phyloP scores from a whole-genome alignment of 495 filamentous ascomycete genomes.

The Talaromyces borbonicus region DNA sequence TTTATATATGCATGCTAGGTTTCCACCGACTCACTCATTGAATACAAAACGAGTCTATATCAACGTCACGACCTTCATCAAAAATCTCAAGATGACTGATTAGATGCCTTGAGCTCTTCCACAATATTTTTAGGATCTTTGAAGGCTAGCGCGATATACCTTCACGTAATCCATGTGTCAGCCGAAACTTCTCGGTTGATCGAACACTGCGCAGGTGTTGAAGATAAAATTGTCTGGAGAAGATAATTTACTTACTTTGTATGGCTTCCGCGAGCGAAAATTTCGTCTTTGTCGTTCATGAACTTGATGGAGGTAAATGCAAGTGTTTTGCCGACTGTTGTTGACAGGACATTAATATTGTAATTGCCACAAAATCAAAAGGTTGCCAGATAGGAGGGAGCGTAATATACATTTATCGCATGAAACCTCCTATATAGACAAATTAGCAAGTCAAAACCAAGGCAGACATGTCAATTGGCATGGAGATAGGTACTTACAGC shows the following conservation, averaged over 20 bases:
- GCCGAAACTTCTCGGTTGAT: no score
- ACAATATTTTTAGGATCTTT: constrained; percentile 51
- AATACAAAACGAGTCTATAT: no score
- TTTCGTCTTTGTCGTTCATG: constrained; percentile 59
- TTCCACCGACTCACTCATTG: no score
- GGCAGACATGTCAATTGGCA: not conserved
- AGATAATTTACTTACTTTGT: constrained; percentile 63
- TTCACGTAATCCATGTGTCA: constrained; percentile 12
- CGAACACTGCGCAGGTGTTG: no score
- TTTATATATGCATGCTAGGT: no score
- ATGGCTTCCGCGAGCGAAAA: constrained; percentile 86
- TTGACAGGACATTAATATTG: no score
- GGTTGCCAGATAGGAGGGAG: not conserved
- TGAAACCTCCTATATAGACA: constrained; percentile 40
- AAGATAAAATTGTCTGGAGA: no score
- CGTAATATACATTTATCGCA: constrained; percentile 71
- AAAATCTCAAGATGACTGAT: constrained; percentile 1
- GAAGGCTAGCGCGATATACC: constrained; percentile 49
- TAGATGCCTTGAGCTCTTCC: constrained; percentile 31
- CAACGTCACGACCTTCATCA: no score
- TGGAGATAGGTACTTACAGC: constrained; percentile 34
- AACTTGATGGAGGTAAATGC: constrained; percentile 83
- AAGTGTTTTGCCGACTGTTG: constrained; percentile 84
- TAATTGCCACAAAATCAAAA: not conserved
- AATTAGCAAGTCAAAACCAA: constrained; percentile 15